phyloP scores from a whole-genome alignment of 2,329 filamentous ascomycete species.

The Xylariaceae sp. region DNA sequence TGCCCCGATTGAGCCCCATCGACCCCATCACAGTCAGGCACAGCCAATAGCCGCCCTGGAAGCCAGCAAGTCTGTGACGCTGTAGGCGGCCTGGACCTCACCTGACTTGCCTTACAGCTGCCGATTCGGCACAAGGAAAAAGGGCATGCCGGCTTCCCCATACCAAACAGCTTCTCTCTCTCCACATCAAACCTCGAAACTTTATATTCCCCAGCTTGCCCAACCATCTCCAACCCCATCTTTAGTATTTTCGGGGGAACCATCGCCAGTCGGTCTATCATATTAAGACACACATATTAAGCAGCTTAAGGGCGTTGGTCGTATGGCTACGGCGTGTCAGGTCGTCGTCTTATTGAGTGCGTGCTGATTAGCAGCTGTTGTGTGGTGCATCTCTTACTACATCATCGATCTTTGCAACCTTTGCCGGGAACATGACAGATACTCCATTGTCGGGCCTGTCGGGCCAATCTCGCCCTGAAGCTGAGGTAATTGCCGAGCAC shows the following conservation, averaged over 20 bases:
- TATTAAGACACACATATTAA: background rate
- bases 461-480: constrained; percentile 23
- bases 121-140: background rate
- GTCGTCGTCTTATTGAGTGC: constrained; percentile 11
- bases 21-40: background rate
- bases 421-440: constrained; percentile 7
- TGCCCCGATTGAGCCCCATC: background rate
- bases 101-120: constrained; percentile 13
- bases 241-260: background rate
- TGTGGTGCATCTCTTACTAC: background rate
- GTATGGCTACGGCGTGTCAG: constrained; percentile 17
- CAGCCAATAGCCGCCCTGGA: constrained; percentile 4
- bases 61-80: background rate
- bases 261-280: background rate
- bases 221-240: background rate
- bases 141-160: background rate
- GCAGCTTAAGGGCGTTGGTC: background rate
- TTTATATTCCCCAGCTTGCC: background rate
- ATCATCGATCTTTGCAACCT: background rate
- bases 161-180: background rate
- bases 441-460: constrained; percentile 18
- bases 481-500: constrained; percentile 29
- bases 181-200: constrained; percentile 12
- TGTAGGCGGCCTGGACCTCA: background rate
- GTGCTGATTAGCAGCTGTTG: too few species aligned